Evolutionary conservation across 768 basidiomycete species (phyloP).

Genomic region (Rhodotorula toruloides): DNA sequence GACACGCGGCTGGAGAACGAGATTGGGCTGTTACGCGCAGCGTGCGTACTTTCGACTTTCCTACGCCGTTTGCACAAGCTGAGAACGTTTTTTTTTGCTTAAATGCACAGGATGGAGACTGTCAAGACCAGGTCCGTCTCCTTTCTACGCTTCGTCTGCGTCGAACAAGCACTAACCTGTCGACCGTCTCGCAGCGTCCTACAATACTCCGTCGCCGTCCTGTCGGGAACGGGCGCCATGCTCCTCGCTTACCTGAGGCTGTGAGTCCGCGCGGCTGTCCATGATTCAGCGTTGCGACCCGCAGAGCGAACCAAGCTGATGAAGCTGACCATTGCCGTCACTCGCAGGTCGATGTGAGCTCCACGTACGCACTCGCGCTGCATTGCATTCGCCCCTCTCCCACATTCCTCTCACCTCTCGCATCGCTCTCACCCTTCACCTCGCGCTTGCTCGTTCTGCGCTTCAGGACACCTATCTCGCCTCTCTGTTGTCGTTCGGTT

Average conservation of each 20-base stretch:
- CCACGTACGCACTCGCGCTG: too few species aligned
- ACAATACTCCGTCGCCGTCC: conserved; percentile 49
- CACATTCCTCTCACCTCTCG: too few species aligned
- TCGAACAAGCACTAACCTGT: neutral
- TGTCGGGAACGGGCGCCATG: conserved; percentile 46
- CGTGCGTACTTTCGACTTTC: conserved; percentile 5
- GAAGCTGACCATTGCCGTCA: too few species aligned
- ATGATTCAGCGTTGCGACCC: too few species aligned
- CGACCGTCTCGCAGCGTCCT: conserved; percentile 40
- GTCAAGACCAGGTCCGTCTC: conserved; percentile 49
- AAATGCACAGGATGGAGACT: conserved; percentile 48
- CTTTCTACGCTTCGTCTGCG: neutral
- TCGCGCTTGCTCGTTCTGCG: too few species aligned
- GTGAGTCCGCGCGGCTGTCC: neutral
- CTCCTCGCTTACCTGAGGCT: conserved; percentile 44
- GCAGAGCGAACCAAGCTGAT: too few species aligned
- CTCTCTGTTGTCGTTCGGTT: too few species aligned
- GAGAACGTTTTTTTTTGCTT: neutral
- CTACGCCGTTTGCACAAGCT: neutral
- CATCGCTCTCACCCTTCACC: too few species aligned
- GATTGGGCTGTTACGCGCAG: conserved; percentile 32
- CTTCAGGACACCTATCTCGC: too few species aligned
- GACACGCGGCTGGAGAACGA: conserved; percentile 80
- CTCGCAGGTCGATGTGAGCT: too few species aligned
- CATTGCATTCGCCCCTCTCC: too few species aligned